Base-by-base conservation (phyloP, 2,329 filamentous ascomycete genomes). In the Ascomycota sp. region DNA sequence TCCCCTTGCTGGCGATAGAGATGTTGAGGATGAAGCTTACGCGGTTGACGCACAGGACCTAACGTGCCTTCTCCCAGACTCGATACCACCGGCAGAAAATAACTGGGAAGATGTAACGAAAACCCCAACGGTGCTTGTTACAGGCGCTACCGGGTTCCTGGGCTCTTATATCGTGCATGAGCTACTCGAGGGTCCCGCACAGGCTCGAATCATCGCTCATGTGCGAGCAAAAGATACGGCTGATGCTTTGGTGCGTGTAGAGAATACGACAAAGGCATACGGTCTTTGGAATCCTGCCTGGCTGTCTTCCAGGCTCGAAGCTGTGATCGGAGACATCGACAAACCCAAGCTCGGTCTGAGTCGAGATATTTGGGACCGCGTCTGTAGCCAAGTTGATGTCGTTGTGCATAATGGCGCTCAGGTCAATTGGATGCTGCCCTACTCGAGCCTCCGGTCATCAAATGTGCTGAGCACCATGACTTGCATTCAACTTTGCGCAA, bases 401-500 rank as follows among this genome's bases (percentile, higher is more conserved):
- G 59, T 83, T 3, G 67, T 85, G 23, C 77, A 94, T 57, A 94
- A 93, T 45, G 85, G 79, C 23, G 81, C 82, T 9, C 57, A 61
- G 19, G 74, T 80, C 5, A 75, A 93, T 48, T 93, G 82, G 83
- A 69, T 93, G 15, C 63, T 72, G 43, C 71, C 66, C 6, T 94
- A 93, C 50, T 61, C 71, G 12, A 65, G 71, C 23, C 63, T 93
- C 40, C 69, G 67, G 46, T 57, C 65, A 1, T 61, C 75, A 33
- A 94, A 94, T 45, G 85, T 94, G 1, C 55, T 76, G n/a, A 75
- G 71, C 9, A 92, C 82, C 0, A 56, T 93, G 19, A 78, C 83
- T 31, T 65, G 69, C 7, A 62, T 94, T 45, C 60, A 63, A 38
- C 69, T 94, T 25, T 92, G 82, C 47, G 68, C 67, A n/a, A 56